These are phyloP conservation scores for Forsythia suspensa DNA, from an alignment of 257 asterid species.

Conservation along the genomic window DNA sequence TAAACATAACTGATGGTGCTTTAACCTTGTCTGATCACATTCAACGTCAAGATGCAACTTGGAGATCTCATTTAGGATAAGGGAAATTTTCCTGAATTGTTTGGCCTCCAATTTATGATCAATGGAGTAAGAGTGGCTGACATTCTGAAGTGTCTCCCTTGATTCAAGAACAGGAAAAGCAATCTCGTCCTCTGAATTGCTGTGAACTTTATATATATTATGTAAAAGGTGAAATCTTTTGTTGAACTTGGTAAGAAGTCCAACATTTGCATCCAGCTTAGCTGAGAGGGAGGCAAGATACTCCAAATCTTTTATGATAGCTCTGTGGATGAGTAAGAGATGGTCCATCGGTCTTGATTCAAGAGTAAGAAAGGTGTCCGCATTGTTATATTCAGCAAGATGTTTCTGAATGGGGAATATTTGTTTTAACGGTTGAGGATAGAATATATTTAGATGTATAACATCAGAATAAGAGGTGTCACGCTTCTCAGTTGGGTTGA, in stretches of 20 bases:
- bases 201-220: conserved; percentile 57
- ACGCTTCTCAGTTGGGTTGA: conserved; percentile 34
- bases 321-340: conserved; percentile 62
- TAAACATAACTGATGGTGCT: conserved; percentile 44
- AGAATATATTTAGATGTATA: conserved; percentile 45
- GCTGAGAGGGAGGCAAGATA: conserved; percentile 53
- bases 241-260: conserved; percentile 48
- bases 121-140: conserved; percentile 67
- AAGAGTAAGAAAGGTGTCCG: conserved; percentile 24
- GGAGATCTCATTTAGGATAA: conserved; percentile 49
- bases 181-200: conserved; percentile 67
- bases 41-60: conserved; percentile 32
- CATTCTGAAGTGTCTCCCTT: conserved; percentile 62
- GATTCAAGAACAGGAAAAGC: conserved; percentile 81
- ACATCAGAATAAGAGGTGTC: conserved; percentile 35
- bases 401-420: conserved; percentile 35
- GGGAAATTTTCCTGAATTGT: conserved; percentile 51
- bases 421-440: conserved; percentile 50
- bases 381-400: conserved; percentile 27
- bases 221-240: conserved; percentile 47
- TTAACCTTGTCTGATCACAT: conserved; percentile 29
- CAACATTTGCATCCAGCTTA: conserved; percentile 47
- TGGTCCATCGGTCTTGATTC: conserved; percentile 68
- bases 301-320: conserved; percentile 62
- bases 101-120: conserved; percentile 72